Percentiles rank a stretch among this genome's conserved stretches.
Conservation (phyloP, 116 monocot species). For the Dioscorea cayenensis region DNA sequence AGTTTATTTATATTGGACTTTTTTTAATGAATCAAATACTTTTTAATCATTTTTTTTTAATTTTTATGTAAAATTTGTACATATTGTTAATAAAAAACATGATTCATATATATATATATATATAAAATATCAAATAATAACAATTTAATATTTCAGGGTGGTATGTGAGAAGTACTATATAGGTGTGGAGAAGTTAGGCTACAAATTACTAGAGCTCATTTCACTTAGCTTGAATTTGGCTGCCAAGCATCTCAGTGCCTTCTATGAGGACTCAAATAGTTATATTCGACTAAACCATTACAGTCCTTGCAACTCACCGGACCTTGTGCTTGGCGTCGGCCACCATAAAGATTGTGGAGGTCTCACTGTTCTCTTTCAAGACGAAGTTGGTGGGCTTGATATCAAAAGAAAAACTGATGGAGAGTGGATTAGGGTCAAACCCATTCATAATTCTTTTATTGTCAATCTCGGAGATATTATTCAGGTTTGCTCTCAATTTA, state of each 20-base stretch:
- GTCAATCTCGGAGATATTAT: constrained; percentile 66
- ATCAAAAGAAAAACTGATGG: constrained; percentile 46
- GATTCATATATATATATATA: no score
- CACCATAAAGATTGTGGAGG: constrained; percentile 62
- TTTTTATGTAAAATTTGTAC: no score
- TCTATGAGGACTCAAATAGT: constrained; percentile 32
- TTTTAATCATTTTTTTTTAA: no score
- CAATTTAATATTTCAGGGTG: background rate
- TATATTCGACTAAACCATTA: constrained; percentile 62
- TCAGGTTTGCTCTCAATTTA: constrained; percentile 26
- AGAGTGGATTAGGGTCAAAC: constrained; percentile 63
- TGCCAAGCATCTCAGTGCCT: constrained; percentile 23
- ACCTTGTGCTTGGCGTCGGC: constrained; percentile 56
- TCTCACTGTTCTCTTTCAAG: constrained; percentile 53
- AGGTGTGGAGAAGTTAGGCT: constrained; percentile 37
- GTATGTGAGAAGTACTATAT: constrained; percentile 20
- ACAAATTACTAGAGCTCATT: constrained; percentile 48
- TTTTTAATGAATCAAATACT: no score
- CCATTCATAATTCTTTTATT: constrained; percentile 42
- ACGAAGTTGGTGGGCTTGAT: constrained; percentile 57
- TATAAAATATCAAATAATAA: background rate
- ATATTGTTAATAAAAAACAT: no score
- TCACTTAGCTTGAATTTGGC: constrained; percentile 32
- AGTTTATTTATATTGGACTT: no score
- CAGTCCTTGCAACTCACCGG: constrained; percentile 46